Percentiles rank a stretch among this genome's conserved stretches.
phyloP scores from a whole-genome alignment of 106 monocot species.

The Dendrobium officinale region DNA sequence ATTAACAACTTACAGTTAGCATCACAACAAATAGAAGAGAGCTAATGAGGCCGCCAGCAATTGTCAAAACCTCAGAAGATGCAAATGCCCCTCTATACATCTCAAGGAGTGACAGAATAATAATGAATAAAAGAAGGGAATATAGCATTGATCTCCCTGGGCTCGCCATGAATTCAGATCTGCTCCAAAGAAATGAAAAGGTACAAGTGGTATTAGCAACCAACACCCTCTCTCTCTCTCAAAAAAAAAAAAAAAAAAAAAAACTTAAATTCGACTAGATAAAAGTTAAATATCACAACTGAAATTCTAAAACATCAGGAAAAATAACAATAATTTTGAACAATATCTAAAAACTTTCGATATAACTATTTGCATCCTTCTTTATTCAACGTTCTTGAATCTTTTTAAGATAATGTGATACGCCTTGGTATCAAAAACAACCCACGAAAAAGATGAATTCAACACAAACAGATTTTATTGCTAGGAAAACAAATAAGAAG shows the following conservation, averaged over 20 bases:
- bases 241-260: neutral
- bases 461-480: too few species aligned
- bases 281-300: neutral
- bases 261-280: neutral
- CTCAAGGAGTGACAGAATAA: conserved; percentile 76
- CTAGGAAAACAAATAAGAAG: too few species aligned
- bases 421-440: too few species aligned
- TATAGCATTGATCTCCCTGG: conserved; percentile 81
- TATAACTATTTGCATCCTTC: neutral
- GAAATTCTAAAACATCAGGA: neutral
- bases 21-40: conserved; percentile 71
- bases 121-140: conserved; percentile 63
- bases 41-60: conserved; percentile 76
- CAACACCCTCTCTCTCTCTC: neutral
- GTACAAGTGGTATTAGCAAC: neutral
- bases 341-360: neutral
- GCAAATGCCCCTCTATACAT: conserved; percentile 78
- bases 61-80: conserved; percentile 84
- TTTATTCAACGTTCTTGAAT: too few species aligned
- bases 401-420: too few species aligned
- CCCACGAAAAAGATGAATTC: too few species aligned
- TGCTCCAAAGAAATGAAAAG: conserved; percentile 1
- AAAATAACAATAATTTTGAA: neutral
- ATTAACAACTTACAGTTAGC: conserved; percentile 58
- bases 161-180: conserved; percentile 37